Conservation (phyloP, 2,329 filamentous ascomycete genomes). For the Capronia coronata region DNA sequence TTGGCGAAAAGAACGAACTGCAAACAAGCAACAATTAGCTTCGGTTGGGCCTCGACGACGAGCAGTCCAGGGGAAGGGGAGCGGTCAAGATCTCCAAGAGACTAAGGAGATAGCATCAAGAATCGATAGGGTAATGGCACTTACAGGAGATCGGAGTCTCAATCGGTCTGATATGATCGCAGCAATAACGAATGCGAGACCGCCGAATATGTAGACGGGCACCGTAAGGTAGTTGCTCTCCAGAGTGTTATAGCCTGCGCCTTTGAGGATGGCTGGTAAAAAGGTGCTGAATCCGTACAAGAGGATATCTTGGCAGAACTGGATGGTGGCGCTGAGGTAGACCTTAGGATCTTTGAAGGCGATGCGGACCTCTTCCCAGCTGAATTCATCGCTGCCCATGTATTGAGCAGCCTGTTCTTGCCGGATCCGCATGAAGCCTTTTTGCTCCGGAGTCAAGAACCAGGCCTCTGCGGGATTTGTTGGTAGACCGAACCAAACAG, state of each 20-base stretch:
- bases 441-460: slow-evolving; percentile 42
- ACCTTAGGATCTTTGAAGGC: slow-evolving; percentile 48
- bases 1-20: slow-evolving; percentile 36
- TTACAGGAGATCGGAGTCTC: slow-evolving; percentile 34
- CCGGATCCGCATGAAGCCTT: slow-evolving; percentile 46
- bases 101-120: neutral
- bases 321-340: slow-evolving; percentile 44
- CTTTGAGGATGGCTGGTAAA: slow-evolving; percentile 49
- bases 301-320: slow-evolving; percentile 49
- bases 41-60: neutral
- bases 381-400: slow-evolving; percentile 47
- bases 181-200: slow-evolving; percentile 40
- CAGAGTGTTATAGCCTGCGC: slow-evolving; percentile 46
- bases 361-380: slow-evolving; percentile 46
- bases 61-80: too few relatives aligned
- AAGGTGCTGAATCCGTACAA: slow-evolving; percentile 55
- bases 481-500: slow-evolving; percentile 34
- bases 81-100: too few relatives aligned
- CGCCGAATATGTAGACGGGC: slow-evolving; percentile 51
- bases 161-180: slow-evolving; percentile 46
- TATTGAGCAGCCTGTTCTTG: slow-evolving; percentile 43
- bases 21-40: slow-evolving; percentile 10
- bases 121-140: neutral
- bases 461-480: slow-evolving; percentile 16
- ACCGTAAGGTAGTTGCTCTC: slow-evolving; percentile 51